Conservation (phyloP, 345 rosid genomes). For the Syzygium grande region DNA sequence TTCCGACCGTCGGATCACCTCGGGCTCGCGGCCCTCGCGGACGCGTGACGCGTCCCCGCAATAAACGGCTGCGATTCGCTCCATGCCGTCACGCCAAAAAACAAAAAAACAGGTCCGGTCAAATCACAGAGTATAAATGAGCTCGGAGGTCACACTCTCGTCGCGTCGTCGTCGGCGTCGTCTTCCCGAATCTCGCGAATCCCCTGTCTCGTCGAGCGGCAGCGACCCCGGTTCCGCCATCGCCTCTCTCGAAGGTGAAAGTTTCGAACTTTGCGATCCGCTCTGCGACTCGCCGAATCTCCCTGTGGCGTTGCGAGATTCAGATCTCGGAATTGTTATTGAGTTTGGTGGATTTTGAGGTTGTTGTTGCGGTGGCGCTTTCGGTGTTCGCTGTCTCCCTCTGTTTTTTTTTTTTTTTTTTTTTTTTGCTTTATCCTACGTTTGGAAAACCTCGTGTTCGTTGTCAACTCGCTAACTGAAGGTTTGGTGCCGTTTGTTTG, state of each 20-base stretch:
- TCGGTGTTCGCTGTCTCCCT: not conserved
- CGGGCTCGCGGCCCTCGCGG: not conserved
- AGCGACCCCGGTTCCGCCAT: not conserved
- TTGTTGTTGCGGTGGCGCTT: not conserved
- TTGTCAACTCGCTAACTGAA: not conserved
- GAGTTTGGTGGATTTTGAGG: not conserved
- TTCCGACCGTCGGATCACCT: not conserved
- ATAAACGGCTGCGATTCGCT: not conserved
- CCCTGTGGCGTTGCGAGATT: not conserved
- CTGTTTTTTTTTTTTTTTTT: not conserved
- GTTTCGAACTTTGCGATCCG: not conserved
- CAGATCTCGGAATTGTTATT: not conserved
- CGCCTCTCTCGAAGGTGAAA: not conserved
- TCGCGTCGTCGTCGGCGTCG: not conserved
- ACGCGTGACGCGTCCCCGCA: not conserved
- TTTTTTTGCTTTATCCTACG: not conserved
- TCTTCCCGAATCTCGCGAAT: not conserved
- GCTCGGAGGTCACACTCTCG: not conserved
- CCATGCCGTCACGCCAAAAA: not conserved
- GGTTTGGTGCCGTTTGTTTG: not conserved
- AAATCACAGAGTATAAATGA: not conserved
- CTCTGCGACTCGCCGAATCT: not conserved
- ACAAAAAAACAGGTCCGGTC: not conserved
- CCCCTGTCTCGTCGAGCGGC: not conserved
- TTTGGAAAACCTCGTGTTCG: not conserved